These are phyloP conservation scores for Fusarium denticulatum DNA, from an alignment of 2,329 filamentous ascomycete genomes.

Conservation along the genomic window DNA sequence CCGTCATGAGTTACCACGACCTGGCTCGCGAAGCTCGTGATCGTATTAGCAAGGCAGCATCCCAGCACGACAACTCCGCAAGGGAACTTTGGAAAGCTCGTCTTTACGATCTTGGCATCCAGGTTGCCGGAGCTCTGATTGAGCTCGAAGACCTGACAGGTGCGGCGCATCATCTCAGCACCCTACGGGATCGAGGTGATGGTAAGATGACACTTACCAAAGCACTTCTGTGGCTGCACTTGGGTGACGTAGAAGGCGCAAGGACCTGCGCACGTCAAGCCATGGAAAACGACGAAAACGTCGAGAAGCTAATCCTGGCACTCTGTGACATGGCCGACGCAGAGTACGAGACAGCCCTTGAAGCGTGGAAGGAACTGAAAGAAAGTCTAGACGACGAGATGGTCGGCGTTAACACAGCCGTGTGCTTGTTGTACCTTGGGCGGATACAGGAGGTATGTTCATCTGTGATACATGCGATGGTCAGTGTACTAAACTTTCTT, in stretches of 20 bases:
- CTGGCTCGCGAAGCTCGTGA: slow-evolving; percentile 80
- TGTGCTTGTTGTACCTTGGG: slow-evolving; percentile 85
- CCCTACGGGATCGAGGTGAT: slow-evolving; percentile 57
- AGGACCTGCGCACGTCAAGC: slow-evolving; percentile 59
- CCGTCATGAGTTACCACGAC: slow-evolving; percentile 91
- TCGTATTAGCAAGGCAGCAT: slow-evolving; percentile 61
- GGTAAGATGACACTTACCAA: slow-evolving; percentile 58
- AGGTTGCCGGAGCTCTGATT: slow-evolving; percentile 73
- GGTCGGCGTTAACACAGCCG: slow-evolving; percentile 82
- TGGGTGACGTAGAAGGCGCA: slow-evolving; percentile 80
- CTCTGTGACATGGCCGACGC: slow-evolving; percentile 83
- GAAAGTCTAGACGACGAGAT: slow-evolving; percentile 68
- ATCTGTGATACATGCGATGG: not conserved
- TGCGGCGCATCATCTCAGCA: slow-evolving; percentile 77
- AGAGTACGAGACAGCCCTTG: slow-evolving; percentile 71
- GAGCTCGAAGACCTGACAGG: slow-evolving; percentile 90
- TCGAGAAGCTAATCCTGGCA: slow-evolving; percentile 67
- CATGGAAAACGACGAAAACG: slow-evolving; percentile 46
- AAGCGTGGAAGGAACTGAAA: slow-evolving; percentile 66
- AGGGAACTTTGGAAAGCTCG: slow-evolving; percentile 75
- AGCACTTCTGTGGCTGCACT: slow-evolving; percentile 77
- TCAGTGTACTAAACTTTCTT: slow-evolving; percentile 16
- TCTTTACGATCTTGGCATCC: slow-evolving; percentile 78
- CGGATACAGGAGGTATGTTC: slow-evolving; percentile 72
- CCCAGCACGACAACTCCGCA: slow-evolving; percentile 61